A percentile compares a stretch with the other conserved stretches of the same genome.
Conservation (phyloP, 768 basidiomycete genomes). For the Omphalotus guepiniiformis region DNA sequence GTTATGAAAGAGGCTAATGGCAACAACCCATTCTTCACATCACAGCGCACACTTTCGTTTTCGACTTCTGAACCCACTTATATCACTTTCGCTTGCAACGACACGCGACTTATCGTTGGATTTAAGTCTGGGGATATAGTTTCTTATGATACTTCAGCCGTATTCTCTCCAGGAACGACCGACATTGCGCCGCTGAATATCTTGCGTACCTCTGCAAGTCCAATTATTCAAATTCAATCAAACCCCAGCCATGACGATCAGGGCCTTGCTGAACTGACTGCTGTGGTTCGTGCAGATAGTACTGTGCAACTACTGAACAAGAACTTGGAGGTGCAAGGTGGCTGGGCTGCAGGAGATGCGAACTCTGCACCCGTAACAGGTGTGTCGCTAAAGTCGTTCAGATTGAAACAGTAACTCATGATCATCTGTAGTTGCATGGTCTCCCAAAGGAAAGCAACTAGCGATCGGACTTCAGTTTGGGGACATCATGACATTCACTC, state of each 20-base stretch:
- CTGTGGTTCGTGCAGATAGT: slow-evolving; percentile 44
- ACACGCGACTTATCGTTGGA: slow-evolving; percentile 56
- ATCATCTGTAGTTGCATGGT: slow-evolving; percentile 65
- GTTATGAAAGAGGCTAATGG: slow-evolving; percentile 43
- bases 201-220: slow-evolving; percentile 39
- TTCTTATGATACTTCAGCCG: slow-evolving; percentile 50
- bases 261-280: slow-evolving; percentile 53
- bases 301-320: slow-evolving; percentile 60
- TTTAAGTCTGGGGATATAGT: slow-evolving; percentile 55
- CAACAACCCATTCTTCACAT: slow-evolving; percentile 38
- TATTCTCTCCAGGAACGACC: slow-evolving; percentile 44
- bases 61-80: slow-evolving; percentile 44
- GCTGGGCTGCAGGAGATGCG: slow-evolving; percentile 44
- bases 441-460: slow-evolving; percentile 81
- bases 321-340: slow-evolving; percentile 50
- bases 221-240: slow-evolving; percentile 51
- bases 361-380: slow-evolving; percentile 55
- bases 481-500: slow-evolving; percentile 64
- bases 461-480: slow-evolving; percentile 70
- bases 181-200: slow-evolving; percentile 45
- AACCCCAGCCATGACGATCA: slow-evolving; percentile 55
- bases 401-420: slow-evolving; percentile 6
- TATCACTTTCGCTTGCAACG: slow-evolving; percentile 54
- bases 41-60: slow-evolving; percentile 47
- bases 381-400: slow-evolving; percentile 29